Percentiles rank a stretch among this genome's conserved stretches.
Evolutionary conservation across 2,329 filamentous ascomycete species (phyloP).

Genomic region (Shiraia bambusicola): DNA sequence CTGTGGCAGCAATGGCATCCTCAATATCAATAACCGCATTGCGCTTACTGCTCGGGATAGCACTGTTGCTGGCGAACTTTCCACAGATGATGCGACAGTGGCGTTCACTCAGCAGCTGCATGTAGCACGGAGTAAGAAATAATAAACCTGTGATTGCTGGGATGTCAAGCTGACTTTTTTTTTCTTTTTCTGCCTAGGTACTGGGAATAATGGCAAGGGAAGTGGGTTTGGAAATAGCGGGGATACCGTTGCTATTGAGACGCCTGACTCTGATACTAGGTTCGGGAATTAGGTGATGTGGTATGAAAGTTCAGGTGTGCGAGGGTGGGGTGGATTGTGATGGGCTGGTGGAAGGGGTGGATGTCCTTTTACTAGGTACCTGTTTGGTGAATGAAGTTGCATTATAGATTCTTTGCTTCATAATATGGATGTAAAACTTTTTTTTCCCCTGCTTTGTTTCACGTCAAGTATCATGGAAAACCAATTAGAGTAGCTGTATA

Average conservation of each 20-base stretch:
- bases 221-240: constrained; percentile 11
- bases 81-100: constrained; percentile 39
- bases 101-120: constrained; percentile 41
- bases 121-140: constrained; percentile 34
- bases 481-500: no score
- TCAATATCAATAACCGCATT: constrained; percentile 40
- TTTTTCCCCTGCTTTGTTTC: neutral
- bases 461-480: neutral
- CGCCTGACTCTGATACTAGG: constrained; percentile 19
- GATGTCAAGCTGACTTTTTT: no score
- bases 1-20: constrained; percentile 35
- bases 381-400: no score
- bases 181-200: constrained; percentile 1
- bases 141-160: neutral
- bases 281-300: constrained; percentile 10
- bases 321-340: neutral
- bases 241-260: constrained; percentile 29
- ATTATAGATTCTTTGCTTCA: no score
- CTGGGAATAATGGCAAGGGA: constrained; percentile 1
- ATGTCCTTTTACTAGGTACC: no score
- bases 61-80: constrained; percentile 30
- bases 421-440: no score
- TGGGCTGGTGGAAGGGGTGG: no score
- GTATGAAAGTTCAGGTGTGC: neutral
- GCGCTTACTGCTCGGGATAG: constrained; percentile 25